Evolutionary conservation across 371 early-diverging fungal genomes (phyloP), one percentile per base, ranked within the genome.

Genomic region (Mucor racemosus): DNA sequence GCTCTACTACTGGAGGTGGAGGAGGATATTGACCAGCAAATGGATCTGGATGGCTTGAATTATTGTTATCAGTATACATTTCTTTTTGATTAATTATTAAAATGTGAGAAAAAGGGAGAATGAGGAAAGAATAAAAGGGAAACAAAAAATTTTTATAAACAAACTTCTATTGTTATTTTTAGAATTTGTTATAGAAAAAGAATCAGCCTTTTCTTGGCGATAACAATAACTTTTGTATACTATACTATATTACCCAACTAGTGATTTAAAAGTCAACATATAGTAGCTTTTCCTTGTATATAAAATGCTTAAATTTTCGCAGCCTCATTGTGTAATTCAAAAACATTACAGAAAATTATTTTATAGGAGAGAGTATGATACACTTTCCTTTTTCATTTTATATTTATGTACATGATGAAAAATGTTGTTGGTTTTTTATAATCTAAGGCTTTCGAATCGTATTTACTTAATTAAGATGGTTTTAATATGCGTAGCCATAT

Each of bases 1-100:
- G 9, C 11, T 38, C 31, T 21, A 13, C 34, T 48, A 50, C 40
- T 46, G 76, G 74, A 36, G 72, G 74, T 10, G 77, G 77, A 10
- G 56, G 50, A 60, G 75, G 75, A 41, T 77, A 77, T 60, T 77
- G 75, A 21, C 75, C 75, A 58, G 77, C 77, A 61, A 68, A 77
- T 17, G 75, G 72, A 61, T 77, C 77, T 50, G 67, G 54, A 19
- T 62, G 67, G 41, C 58, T 66, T 35, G 38, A 58, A 26, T 39
- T 60, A 58, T 21, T 44, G 35, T 61, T 60, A 19, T 60, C 10
- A 34, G 40, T 15, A n/a, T 63, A 54, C 55, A 62, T 61, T 19
- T 38, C 13, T 9, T 46, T 50, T 36, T 42, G 3, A 26, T 26
- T 26, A 26, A 26, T 26, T 26, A 26, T 26, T 26, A 17, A 54